phyloP scores from a whole-genome alignment of 768 basidiomycete species.

The Vishniacozyma victoriae region DNA sequence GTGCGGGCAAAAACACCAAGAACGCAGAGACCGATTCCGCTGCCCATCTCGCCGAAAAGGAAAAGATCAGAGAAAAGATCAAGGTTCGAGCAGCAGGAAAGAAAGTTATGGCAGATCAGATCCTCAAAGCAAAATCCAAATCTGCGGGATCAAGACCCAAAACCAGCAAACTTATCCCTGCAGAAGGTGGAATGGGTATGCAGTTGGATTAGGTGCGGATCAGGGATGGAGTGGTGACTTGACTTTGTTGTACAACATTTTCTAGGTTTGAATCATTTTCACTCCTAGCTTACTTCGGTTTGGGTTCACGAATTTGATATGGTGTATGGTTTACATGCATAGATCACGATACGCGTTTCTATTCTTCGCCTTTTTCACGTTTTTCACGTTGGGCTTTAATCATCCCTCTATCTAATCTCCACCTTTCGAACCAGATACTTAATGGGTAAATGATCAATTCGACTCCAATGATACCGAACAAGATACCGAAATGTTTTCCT shows the following conservation, averaged over 20 bases:
- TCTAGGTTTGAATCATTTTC: too few species aligned
- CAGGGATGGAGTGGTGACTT: background rate
- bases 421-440: slow-evolving; percentile 31
- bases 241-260: background rate
- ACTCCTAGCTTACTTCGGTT: too few species aligned
- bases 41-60: slow-evolving; percentile 50
- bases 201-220: slow-evolving; percentile 21
- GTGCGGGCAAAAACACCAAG: slow-evolving; percentile 9
- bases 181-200: slow-evolving; percentile 72
- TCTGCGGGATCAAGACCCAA: slow-evolving; percentile 53
- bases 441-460: slow-evolving; percentile 24
- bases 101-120: slow-evolving; percentile 37
- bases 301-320: too few species aligned
- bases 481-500: slow-evolving; percentile 40
- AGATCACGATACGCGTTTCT: too few species aligned
- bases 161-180: slow-evolving; percentile 66
- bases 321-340: too few species aligned
- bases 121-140: slow-evolving; percentile 23
- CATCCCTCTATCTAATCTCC: slow-evolving; percentile 21
- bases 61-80: slow-evolving; percentile 69
- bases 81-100: slow-evolving; percentile 49
- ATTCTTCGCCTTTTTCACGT: too few species aligned
- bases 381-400: slow-evolving; percentile 12
- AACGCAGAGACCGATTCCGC: slow-evolving; percentile 51
- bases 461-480: slow-evolving; percentile 40